Conservation (phyloP, 2,329 filamentous ascomycete genomes). For the Aureobasidium melanogenum region DNA sequence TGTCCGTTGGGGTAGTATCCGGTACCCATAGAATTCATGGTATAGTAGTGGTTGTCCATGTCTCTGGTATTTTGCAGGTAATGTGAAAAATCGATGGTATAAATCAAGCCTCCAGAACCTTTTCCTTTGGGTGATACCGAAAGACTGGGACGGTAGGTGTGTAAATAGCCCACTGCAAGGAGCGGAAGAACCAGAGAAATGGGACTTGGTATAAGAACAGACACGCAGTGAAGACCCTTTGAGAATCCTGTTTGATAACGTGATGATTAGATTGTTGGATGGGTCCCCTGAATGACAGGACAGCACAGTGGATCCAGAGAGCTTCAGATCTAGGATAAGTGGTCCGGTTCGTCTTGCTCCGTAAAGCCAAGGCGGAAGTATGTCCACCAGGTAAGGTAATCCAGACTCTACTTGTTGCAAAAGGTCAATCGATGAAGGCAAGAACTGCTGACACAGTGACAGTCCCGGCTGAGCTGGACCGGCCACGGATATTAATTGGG, state of each 20-base stretch:
- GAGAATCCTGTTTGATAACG: not conserved
- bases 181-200: not conserved
- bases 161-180: constrained; percentile 1
- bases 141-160: not conserved
- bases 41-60: constrained; percentile 16
- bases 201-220: not conserved
- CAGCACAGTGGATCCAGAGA: constrained; percentile 6
- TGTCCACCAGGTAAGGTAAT: not conserved
- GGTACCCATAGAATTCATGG: constrained; percentile 21
- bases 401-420: constrained; percentile 7
- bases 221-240: not conserved
- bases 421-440: not conserved
- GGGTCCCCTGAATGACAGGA: constrained; percentile 6
- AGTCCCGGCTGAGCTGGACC: constrained; percentile 4
- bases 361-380: not conserved
- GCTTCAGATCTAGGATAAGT: not conserved
- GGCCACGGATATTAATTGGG: constrained; percentile 11
- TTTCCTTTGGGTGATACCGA: not conserved
- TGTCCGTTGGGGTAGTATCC: constrained; percentile 23
- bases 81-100: not conserved
- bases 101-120: not conserved
- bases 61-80: not conserved
- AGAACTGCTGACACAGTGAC: constrained; percentile 3
- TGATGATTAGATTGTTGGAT: not conserved
- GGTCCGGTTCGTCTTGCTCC: not conserved